Conservation (phyloP, 352 stramenopile species). For the Elongisporangium prolatum region DNA sequence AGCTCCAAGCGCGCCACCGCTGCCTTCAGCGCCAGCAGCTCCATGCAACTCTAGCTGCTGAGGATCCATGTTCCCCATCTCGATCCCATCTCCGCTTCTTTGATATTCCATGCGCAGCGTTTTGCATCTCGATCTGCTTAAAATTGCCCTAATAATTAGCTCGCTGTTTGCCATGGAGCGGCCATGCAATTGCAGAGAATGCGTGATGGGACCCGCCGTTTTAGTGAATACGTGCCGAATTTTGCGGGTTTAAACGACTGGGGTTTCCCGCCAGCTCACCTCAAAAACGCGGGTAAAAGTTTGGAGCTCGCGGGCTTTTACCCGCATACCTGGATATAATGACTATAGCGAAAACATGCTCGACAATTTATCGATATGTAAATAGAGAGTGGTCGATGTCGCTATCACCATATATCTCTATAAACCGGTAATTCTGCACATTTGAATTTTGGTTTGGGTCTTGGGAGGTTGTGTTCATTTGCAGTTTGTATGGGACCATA, state of each 20-base stretch:
- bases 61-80: no score
- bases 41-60: background rate
- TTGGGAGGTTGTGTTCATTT: constrained; percentile 15
- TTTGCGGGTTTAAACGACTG: background rate
- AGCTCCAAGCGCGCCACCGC: background rate
- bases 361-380: no score
- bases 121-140: background rate
- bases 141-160: background rate
- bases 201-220: background rate
- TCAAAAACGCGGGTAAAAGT: constrained; percentile 51
- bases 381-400: no score
- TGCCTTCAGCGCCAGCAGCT: background rate
- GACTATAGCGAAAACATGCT: background rate
- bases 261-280: background rate
- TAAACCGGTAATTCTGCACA: constrained; percentile 2
- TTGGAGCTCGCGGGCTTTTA: constrained; percentile 22
- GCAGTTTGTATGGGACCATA: constrained; percentile 28
- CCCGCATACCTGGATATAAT: constrained; percentile 24
- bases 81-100: background rate
- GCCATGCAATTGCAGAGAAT: background rate
- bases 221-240: background rate
- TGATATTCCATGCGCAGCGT: background rate
- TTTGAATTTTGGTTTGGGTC: constrained; percentile 15
- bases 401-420: constrained; percentile 11
- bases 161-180: background rate